A percentile compares a stretch with the other conserved stretches of the same genome.
phyloP scores from a whole-genome alignment of 495 filamentous ascomycete species.

The Annulohypoxylon stygium region DNA sequence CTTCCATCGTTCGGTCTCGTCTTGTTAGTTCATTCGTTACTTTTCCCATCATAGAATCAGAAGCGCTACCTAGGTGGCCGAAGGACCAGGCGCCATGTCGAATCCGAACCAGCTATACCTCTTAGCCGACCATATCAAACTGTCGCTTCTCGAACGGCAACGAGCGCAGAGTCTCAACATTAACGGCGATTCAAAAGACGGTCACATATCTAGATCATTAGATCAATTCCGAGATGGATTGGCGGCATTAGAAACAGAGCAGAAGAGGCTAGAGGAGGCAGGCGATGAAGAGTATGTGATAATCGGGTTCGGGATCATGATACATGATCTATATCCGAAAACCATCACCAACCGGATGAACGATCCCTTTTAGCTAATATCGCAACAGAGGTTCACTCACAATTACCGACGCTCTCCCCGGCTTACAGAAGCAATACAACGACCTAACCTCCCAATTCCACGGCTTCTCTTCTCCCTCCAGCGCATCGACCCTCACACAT shows the following conservation, averaged over 20 bases:
- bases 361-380: slow-evolving; percentile 27
- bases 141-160: slow-evolving; percentile 87
- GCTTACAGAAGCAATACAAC: slow-evolving; percentile 69
- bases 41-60: slow-evolving; percentile 9
- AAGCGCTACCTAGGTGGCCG: neutral
- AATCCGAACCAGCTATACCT: slow-evolving; percentile 76
- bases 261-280: slow-evolving; percentile 69
- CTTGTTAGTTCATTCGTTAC: slow-evolving; percentile 12
- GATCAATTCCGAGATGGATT: slow-evolving; percentile 88
- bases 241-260: slow-evolving; percentile 77
- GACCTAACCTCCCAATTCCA: slow-evolving; percentile 72
- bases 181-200: slow-evolving; percentile 82
- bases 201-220: slow-evolving; percentile 88
- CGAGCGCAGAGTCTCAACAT: slow-evolving; percentile 89
- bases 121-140: slow-evolving; percentile 82
- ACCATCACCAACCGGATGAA: neutral
- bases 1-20: slow-evolving; percentile 1
- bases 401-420: slow-evolving; percentile 63
- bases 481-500: slow-evolving; percentile 64
- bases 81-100: slow-evolving; percentile 57
- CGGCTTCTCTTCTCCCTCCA: slow-evolving; percentile 66
- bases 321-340: slow-evolving; percentile 11
- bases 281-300: slow-evolving; percentile 67
- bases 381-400: slow-evolving; percentile 57
- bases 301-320: slow-evolving; percentile 17